Base-by-base conservation (phyloP, 2,329 filamentous ascomycete genomes). In the Dactylellina drechsleri region DNA sequence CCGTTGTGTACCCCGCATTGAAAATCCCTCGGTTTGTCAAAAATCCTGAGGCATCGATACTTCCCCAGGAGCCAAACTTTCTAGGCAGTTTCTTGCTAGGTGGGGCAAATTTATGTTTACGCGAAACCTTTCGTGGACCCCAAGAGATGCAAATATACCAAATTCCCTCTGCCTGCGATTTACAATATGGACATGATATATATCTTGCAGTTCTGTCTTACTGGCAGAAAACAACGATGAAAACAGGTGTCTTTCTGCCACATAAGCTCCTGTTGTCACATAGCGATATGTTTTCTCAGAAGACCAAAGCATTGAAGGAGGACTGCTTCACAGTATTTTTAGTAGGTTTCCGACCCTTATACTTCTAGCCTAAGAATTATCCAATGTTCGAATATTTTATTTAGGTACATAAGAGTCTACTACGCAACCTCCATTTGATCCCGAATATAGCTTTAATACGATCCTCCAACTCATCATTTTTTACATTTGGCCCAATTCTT, bases 1-100 rank as follows among this genome's bases (percentile, higher is more conserved):
- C 71, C 16, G 74, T 77, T 18, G 67, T 76, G 2, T 79, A 79
- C 66, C 78, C 78, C 31, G 74, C 76, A 6, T 57, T 78, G 13
- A 66, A 76, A 18, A 41, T 76, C 5, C 16, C 56, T 6, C 41
- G 3, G 16, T 43, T 62, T n/a, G 7, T 7, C 23, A 23, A 16
- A 26, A 4, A 4, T 18, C 6, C 43, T 2, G 28, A 43, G n/a
- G 2, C 2, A 15, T 12, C 43, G 2, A 41, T 26, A 8, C 3
- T 15, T 13, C 23, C 28, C 13, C 26, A 16, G 7, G 15, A 52
- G 16, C 23, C 4, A 10, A 43, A 59, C 6, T 67, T 52, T n/a
- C 13, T 50, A 8, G 54, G 64, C 15, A n/a, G 64, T 1, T 67
- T 67, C 23, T 28, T 67, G n/a, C 43, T 67, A 7, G 31, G 36